These are phyloP conservation scores for Aegilops sharonensis DNA, from an alignment of 176 grass and related monocot genomes.

Conservation along the genomic window DNA sequence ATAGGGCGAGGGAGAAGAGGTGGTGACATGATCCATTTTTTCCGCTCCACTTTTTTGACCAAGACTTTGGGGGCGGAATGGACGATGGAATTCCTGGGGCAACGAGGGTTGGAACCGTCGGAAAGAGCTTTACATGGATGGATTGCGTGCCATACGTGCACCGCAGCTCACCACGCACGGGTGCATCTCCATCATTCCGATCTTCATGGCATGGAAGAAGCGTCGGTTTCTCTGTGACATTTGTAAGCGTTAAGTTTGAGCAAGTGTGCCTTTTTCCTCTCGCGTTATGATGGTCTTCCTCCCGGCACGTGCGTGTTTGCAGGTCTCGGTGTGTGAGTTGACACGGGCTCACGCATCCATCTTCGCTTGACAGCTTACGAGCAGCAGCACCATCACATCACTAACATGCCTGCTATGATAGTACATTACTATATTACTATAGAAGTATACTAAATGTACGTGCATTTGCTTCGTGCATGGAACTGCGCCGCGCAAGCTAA, in stretches of 20 bases:
- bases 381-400: not conserved
- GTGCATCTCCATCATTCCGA: slow-evolving; percentile 21
- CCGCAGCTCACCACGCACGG: not conserved
- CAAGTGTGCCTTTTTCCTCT: slow-evolving; percentile 8
- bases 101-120: slow-evolving; percentile 6
- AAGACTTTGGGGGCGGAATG: not conserved
- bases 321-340: not conserved
- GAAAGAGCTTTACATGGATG: not conserved
- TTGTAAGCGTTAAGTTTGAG: slow-evolving; percentile 39
- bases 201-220: slow-evolving; percentile 18
- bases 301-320: slow-evolving; percentile 24
- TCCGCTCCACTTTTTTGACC: slow-evolving; percentile 41
- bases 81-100: not conserved
- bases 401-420: not conserved
- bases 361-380: not conserved
- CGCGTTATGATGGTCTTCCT: not conserved
- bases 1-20: slow-evolving; percentile 7
- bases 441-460: not conserved
- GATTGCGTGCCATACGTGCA: slow-evolving; percentile 13
- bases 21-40: slow-evolving; percentile 44
- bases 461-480: not conserved
- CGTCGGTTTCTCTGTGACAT: not conserved
- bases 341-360: not conserved
- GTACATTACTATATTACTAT: too few species aligned
- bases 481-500: not conserved